phyloP scores from a whole-genome alignment of 1,284 basidiomycete species.

The Apiotrichum montevideense region DNA sequence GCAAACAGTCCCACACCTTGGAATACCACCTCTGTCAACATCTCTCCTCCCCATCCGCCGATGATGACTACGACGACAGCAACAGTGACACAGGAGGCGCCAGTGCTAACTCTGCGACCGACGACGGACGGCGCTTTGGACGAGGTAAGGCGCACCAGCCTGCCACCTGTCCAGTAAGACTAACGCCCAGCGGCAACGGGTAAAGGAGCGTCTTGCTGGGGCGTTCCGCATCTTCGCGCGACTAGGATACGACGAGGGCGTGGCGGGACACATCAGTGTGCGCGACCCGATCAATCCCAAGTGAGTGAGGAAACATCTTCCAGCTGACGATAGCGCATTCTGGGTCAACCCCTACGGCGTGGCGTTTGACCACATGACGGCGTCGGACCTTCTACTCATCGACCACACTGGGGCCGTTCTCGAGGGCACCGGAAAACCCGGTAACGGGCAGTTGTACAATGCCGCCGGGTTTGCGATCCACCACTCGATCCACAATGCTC shows the following conservation, averaged over 20 bases:
- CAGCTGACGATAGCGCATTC: slow-evolving; percentile 36
- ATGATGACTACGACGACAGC: too few species aligned
- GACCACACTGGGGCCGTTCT: slow-evolving; percentile 53
- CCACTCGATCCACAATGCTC: slow-evolving; percentile 55
- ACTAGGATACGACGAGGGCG: slow-evolving; percentile 57
- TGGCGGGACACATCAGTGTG: slow-evolving; percentile 61
- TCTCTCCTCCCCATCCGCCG: too few species aligned
- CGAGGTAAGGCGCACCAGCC: too few species aligned
- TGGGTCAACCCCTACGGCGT: slow-evolving; percentile 55
- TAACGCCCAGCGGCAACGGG: slow-evolving; percentile 46
- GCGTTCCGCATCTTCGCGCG: slow-evolving; percentile 47
- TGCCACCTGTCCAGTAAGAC: too few species aligned
- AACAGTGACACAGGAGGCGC: too few species aligned
- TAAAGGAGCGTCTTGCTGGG: slow-evolving; percentile 53
- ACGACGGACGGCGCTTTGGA: too few species aligned
- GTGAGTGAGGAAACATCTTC: slow-evolving; percentile 23
- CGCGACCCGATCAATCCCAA: slow-evolving; percentile 54
- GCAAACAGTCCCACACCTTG: too few species aligned
- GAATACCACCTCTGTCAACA: too few species aligned
- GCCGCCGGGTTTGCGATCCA: slow-evolving; percentile 54
- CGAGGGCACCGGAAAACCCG: slow-evolving; percentile 41
- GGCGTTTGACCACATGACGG: slow-evolving; percentile 50
- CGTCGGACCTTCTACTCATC: slow-evolving; percentile 51
- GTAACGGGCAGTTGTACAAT: slow-evolving; percentile 42
- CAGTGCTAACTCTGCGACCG: too few species aligned